These are phyloP conservation scores for Chaetomidium leptoderma DNA, from an alignment of 495 filamentous ascomycete species.

Conservation along the genomic window DNA sequence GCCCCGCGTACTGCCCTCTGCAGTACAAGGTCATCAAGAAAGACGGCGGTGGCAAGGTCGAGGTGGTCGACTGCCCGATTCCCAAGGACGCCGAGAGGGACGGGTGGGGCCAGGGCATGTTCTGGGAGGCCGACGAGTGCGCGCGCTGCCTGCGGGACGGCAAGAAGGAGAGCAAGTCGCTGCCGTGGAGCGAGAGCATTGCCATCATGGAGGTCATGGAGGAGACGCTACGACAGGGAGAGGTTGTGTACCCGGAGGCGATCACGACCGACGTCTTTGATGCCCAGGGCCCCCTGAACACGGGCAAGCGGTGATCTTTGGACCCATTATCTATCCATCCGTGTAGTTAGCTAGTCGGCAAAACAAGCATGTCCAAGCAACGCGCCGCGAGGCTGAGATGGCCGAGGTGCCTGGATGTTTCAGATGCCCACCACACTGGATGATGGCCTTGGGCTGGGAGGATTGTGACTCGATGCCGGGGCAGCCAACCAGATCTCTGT, in stretches of 20 bases:
- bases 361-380: not conserved
- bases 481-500: not conserved
- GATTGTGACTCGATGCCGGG: not conserved
- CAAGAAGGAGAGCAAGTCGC: slow-evolving; percentile 66
- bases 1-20: slow-evolving; percentile 66
- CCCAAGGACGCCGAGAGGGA: slow-evolving; percentile 47
- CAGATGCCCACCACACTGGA: not conserved
- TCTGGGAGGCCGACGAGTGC: slow-evolving; percentile 91
- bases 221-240: slow-evolving; percentile 72
- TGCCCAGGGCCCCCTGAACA: slow-evolving; percentile 49
- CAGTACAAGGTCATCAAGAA: slow-evolving; percentile 57
- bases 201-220: slow-evolving; percentile 95
- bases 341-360: not conserved
- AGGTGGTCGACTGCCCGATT: slow-evolving; percentile 60
- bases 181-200: slow-evolving; percentile 79
- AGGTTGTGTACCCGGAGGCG: slow-evolving; percentile 70
- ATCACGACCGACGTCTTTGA: slow-evolving; percentile 77
- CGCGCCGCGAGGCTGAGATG: slow-evolving; percentile 6
- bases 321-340: too few relatives aligned
- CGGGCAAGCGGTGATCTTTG: slow-evolving; percentile 32
- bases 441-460: slow-evolving; percentile 6
- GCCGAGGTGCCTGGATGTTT: slow-evolving; percentile 3
- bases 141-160: slow-evolving; percentile 80
- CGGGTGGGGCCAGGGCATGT: slow-evolving; percentile 74
- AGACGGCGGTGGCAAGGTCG: slow-evolving; percentile 49